Percentiles rank a stretch among this genome's conserved stretches.
Conservation (phyloP, 2,329 filamentous ascomycete genomes). For the Alternaria longipes region DNA sequence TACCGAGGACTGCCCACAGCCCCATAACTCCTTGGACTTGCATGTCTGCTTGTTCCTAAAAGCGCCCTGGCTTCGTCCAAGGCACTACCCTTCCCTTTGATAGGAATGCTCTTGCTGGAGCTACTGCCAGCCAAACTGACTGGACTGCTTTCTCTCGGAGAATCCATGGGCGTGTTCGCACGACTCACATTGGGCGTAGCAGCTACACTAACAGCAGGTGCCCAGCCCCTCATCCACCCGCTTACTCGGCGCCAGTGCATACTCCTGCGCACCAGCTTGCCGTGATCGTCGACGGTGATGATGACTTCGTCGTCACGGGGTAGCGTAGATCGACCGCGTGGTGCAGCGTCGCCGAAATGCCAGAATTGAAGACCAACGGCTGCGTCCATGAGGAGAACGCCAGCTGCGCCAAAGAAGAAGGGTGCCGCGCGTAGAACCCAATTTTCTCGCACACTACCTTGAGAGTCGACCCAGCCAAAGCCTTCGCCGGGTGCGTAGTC, state of each 20-base stretch:
- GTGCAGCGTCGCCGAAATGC: conserved; percentile 61
- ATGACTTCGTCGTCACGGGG: conserved; percentile 56
- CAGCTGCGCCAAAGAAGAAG: conserved; percentile 72
- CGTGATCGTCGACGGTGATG: conserved; percentile 54
- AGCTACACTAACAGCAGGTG: conserved; percentile 60
- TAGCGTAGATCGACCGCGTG: conserved; percentile 26
- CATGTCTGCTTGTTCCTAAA: conserved; percentile 43
- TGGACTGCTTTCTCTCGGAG: conserved; percentile 30
- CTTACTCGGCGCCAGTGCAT: conserved; percentile 67
- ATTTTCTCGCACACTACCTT: conserved; percentile 63
- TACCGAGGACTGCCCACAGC: conserved; percentile 28
- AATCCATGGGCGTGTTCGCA: conserved; percentile 38
- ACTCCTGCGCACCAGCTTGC: conserved; percentile 41
- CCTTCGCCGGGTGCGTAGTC: conserved; percentile 64
- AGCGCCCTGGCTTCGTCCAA: conserved; percentile 50
- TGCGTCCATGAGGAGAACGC: conserved; percentile 69
- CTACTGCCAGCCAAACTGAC: conserved; percentile 6
- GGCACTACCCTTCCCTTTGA: conserved; percentile 31
- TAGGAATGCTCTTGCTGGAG: conserved; percentile 37
- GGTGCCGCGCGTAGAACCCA: conserved; percentile 69
- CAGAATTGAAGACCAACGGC: conserved; percentile 71
- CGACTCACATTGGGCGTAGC: conserved; percentile 45
- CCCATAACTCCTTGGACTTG: conserved; percentile 49
- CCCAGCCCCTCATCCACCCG: conserved; percentile 74
- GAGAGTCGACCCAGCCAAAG: conserved; percentile 66